Evolutionary conservation across 768 basidiomycete genomes (phyloP).

Genomic region (Termitomyces sp.): DNA sequence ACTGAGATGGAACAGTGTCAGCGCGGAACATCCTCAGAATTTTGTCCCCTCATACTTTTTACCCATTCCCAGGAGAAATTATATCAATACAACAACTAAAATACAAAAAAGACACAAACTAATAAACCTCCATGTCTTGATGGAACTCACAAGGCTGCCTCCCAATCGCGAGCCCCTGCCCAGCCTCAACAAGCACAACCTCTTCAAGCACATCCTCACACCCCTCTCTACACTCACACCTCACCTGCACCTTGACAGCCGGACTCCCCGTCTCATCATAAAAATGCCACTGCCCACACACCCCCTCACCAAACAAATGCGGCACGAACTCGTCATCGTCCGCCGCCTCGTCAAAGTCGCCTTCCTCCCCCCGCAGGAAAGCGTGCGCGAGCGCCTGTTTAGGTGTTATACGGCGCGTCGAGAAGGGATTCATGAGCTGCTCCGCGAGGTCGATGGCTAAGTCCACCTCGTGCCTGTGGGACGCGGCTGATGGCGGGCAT

Average conservation of each 20-base stretch:
- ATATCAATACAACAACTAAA: conserved; percentile 5
- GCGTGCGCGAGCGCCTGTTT: conserved; percentile 70
- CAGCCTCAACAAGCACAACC: conserved; percentile 27
- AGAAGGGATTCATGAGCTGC: conserved; percentile 69
- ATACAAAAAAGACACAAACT: not conserved
- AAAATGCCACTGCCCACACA: conserved; percentile 59
- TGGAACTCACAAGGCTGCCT: conserved; percentile 61
- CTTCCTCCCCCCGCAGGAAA: conserved; percentile 49
- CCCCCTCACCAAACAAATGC: conserved; percentile 54
- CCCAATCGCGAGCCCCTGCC: conserved; percentile 57
- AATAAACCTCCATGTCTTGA: conserved; percentile 22
- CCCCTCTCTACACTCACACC: conserved; percentile 23
- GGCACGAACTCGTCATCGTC: conserved; percentile 68
- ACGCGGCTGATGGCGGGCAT: conserved; percentile 20
- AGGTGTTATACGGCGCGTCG: conserved; percentile 73
- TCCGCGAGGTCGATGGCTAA: conserved; percentile 73
- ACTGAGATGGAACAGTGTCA: not conserved
- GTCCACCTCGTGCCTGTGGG: conserved; percentile 52
- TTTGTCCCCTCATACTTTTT: not conserved
- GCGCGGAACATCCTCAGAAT: not conserved
- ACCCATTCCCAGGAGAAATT: not conserved
- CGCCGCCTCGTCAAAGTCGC: conserved; percentile 25
- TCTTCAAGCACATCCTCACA: conserved; percentile 24
- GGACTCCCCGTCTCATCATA: conserved; percentile 52
- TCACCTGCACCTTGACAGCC: conserved; percentile 38